phyloP scores from a whole-genome alignment of 768 basidiomycete species.

The Rhodotorula taiwanensis region DNA sequence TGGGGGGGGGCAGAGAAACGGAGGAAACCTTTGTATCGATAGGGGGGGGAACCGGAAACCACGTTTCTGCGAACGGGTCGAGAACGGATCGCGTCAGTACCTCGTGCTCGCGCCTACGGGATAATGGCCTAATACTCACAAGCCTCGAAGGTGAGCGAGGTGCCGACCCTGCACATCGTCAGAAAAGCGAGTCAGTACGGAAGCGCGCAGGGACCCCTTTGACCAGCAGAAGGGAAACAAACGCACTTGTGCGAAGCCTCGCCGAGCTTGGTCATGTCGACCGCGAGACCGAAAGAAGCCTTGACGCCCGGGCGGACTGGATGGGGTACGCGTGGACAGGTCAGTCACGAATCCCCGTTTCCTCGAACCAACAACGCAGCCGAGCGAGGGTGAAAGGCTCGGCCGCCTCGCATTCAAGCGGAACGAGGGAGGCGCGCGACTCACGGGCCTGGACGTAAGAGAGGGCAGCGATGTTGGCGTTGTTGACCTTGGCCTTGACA shows the following conservation, averaged over 20 bases:
- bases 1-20: no score
- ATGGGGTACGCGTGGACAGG: slow-evolving; percentile 53
- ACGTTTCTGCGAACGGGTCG: no score
- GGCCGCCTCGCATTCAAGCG: no score
- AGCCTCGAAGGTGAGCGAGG: slow-evolving; percentile 48
- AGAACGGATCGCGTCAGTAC: no score
- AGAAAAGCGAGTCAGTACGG: slow-evolving; percentile 40
- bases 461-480: slow-evolving; percentile 58
- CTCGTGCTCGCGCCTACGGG: no score
- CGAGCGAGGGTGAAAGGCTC: no score
- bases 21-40: no score
- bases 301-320: slow-evolving; percentile 88
- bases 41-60: no score
- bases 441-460: no score
- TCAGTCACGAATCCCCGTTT: not conserved
- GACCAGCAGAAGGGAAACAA: not conserved
- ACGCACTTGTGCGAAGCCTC: not conserved
- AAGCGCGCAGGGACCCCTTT: slow-evolving; percentile 23
- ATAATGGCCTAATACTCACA: not conserved
- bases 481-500: slow-evolving; percentile 89
- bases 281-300: slow-evolving; percentile 83
- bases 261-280: slow-evolving; percentile 73
- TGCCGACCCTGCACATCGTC: slow-evolving; percentile 45
- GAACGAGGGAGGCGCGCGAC: not conserved
- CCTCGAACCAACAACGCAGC: not conserved